Evolutionary conservation across 306 rosid species (phyloP), one percentile per base, ranked within the genome.

Genomic region (Alnus glutinosa): DNA sequence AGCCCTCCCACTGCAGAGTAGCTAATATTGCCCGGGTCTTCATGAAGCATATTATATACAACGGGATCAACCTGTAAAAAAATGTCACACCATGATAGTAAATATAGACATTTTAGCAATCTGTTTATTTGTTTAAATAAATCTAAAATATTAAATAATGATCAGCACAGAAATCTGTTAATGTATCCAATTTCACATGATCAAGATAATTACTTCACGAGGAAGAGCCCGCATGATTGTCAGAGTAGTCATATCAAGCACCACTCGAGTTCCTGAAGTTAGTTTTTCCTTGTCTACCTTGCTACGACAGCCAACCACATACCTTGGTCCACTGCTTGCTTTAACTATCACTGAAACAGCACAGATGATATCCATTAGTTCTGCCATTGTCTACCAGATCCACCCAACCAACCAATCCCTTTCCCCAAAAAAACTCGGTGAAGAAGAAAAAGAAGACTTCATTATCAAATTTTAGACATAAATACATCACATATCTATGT

Each of bases 21-120:
- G 78, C 90, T 89, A 76, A 89, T 83, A 87, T 89, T 89, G n/a
- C 90, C 92, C 4, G 90, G 90, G 75, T 89, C 90, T 78, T 89
- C 90, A 69, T 87, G 92, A 80, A 89, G 89, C 92, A 89, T 89
- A 46, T 89, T 89, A 66, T 89, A 89, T 23, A 89, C 87, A 64
- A 85, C 86, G 10, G 89, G 90, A 75, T 89, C 89, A 28, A 89
- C 92, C 92, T 89, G 77, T 52, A 32, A 75, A 72, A 18, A 28
- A 78, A 73, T 30, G 30, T 57, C 14, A 77, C 6, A 61, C n/a
- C 66, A 72, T 7, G 74, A 44, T 44, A 69, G 46, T 10, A 66
- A 70, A 70, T 8, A 70, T 1, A 55, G 1, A 52, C n/a, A 74
- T 36, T 15, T 74, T 36, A 52, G 55, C 64, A 73, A 52, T 74